These are phyloP conservation scores for Thelonectria olida DNA, from an alignment of 2,329 filamentous ascomycete genomes.

Conservation along the genomic window DNA sequence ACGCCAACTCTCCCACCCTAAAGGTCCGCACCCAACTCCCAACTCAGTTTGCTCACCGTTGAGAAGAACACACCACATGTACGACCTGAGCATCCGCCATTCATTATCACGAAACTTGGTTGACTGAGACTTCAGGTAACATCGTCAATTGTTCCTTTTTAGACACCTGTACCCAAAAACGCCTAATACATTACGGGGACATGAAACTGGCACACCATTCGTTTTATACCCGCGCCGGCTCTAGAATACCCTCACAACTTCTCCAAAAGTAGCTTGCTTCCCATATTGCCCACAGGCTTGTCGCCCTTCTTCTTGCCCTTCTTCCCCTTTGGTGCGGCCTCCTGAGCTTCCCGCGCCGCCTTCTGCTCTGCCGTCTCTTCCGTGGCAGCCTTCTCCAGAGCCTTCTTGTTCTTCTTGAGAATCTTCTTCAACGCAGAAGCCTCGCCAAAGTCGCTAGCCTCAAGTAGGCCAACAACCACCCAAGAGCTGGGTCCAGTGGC, in stretches of 20 bases:
- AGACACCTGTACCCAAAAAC: slow-evolving; percentile 17
- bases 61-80: background rate
- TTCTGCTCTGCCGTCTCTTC: slow-evolving; percentile 66
- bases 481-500: slow-evolving; percentile 88
- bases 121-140: slow-evolving; percentile 10
- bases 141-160: slow-evolving; percentile 20
- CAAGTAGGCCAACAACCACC: slow-evolving; percentile 82
- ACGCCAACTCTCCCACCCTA: background rate
- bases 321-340: slow-evolving; percentile 54
- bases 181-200: slow-evolving; percentile 17
- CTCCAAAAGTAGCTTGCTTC: slow-evolving; percentile 68
- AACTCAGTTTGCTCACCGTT: background rate
- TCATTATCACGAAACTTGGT: background rate
- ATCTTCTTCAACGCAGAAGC: slow-evolving; percentile 73
- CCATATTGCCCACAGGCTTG: slow-evolving; percentile 67
- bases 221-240: slow-evolving; percentile 13
- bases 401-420: slow-evolving; percentile 78
- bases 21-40: background rate
- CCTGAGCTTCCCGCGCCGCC: slow-evolving; percentile 59
- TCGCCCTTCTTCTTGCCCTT: slow-evolving; percentile 54
- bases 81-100: background rate
- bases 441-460: slow-evolving; percentile 75
- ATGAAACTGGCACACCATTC: slow-evolving; percentile 18
- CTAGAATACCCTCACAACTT: slow-evolving; percentile 53
- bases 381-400: slow-evolving; percentile 72